These are phyloP conservation scores for Teunomyces atbi DNA, from an alignment of 805 yeast species.

Conservation along the genomic window DNA sequence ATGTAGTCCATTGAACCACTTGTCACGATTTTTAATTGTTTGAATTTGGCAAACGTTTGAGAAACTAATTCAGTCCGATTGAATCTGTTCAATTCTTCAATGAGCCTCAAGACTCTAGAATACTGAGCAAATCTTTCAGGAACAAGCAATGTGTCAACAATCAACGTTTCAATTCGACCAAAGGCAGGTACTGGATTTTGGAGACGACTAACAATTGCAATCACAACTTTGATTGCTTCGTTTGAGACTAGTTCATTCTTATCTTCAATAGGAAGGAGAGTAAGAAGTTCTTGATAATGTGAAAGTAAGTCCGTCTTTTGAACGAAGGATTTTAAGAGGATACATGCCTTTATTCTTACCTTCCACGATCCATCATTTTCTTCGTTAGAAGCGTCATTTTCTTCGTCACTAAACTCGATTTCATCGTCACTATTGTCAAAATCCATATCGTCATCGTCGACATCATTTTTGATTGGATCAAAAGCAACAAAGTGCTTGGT, in stretches of 20 bases:
- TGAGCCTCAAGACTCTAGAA: slow-evolving; percentile 22
- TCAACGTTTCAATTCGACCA: slow-evolving; percentile 21
- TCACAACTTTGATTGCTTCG: slow-evolving; percentile 47
- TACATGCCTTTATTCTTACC: slow-evolving; percentile 52
- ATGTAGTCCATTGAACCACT: slow-evolving; percentile 26
- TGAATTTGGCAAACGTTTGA: slow-evolving; percentile 16
- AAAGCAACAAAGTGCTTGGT: slow-evolving; percentile 25
- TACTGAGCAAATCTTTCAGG: slow-evolving; percentile 19
- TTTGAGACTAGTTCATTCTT: slow-evolving; percentile 49
- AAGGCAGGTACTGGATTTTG: slow-evolving; percentile 4
- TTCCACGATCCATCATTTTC: slow-evolving; percentile 56
- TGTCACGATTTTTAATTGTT: slow-evolving; percentile 17
- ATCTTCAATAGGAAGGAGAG: slow-evolving; percentile 35
- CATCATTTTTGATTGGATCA: slow-evolving; percentile 25
- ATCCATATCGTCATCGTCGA: slow-evolving; percentile 27
- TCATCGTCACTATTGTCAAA: slow-evolving; percentile 14
- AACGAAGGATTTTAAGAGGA: slow-evolving; percentile 40
- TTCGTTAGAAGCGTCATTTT: slow-evolving; percentile 45
- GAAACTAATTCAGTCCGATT: slow-evolving; percentile 15
- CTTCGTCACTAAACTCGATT: slow-evolving; percentile 40
- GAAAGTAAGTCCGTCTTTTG: slow-evolving; percentile 24
- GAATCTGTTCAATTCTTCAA: slow-evolving; percentile 27
- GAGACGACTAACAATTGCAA: slow-evolving; percentile 35
- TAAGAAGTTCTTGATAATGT: slow-evolving; percentile 31
- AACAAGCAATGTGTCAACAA: slow-evolving; percentile 23